phyloP scores from a whole-genome alignment of 1,139 yeast species.

The Sugiyamaella neomexicana region DNA sequence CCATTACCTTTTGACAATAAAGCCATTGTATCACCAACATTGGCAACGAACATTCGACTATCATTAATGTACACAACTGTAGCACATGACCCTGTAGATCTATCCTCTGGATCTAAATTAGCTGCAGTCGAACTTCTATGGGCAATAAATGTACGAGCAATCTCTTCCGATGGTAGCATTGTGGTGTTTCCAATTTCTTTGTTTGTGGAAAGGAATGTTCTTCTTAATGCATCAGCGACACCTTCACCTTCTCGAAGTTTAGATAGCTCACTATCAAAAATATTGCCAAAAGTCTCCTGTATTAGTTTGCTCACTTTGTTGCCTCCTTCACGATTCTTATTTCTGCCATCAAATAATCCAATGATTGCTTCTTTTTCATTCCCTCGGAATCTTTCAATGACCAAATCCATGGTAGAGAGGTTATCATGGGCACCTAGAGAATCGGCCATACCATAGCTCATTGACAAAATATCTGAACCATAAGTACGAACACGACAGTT shows the following conservation, averaged over 20 bases:
- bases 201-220: slow-evolving; percentile 76
- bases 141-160: slow-evolving; percentile 37
- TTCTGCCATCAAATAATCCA: slow-evolving; percentile 84
- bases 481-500: slow-evolving; percentile 89
- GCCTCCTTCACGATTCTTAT: slow-evolving; percentile 37
- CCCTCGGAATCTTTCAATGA: slow-evolving; percentile 85
- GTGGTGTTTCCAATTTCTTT: slow-evolving; percentile 67
- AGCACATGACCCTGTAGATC: slow-evolving; percentile 81
- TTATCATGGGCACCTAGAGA: slow-evolving; percentile 67
- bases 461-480: slow-evolving; percentile 74
- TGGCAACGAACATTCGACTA: slow-evolving; percentile 72
- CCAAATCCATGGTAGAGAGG: slow-evolving; percentile 78
- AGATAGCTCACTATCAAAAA: slow-evolving; percentile 63
- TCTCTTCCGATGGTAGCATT: slow-evolving; percentile 38
- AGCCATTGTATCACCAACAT: slow-evolving; percentile 88
- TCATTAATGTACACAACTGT: slow-evolving; percentile 78
- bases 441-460: slow-evolving; percentile 92
- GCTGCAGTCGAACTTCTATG: slow-evolving; percentile 41
- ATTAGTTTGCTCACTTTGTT: slow-evolving; percentile 70
- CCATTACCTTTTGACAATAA: slow-evolving; percentile 79
- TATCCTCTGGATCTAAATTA: slow-evolving; percentile 52
- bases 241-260: slow-evolving; percentile 49
- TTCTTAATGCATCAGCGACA: slow-evolving; percentile 66
- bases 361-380: slow-evolving; percentile 69
- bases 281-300: slow-evolving; percentile 67